Base-by-base conservation (phyloP, 352 stramenopile genomes). In the Globisporangium viniferum region DNA sequence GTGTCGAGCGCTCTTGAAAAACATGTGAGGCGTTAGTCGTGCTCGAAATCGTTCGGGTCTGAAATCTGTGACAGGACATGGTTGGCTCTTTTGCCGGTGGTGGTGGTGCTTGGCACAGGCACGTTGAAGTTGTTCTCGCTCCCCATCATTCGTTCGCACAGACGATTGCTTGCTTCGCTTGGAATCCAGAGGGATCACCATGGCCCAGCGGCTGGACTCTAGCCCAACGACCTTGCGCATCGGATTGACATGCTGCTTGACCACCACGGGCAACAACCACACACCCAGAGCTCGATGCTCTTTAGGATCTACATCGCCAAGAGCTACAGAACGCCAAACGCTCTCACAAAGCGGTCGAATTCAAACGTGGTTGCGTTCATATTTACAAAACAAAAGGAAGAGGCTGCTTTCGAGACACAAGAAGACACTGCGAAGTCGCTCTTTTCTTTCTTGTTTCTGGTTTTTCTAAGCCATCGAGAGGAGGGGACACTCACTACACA, bases 381-480 rank as follows among this genome's bases (percentile, higher is more conserved):
- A 51, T 51, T 51, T 51, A 24, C 24, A 6, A 51, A 22, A 51
- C 36, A 44, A 22, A 51, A 51, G 6, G 18, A 51, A n/a, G 44
- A 51, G 44, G 44, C 44, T 51, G 41, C 14, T 48, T 48, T 22
- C 24, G 44, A 51, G 44, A 51, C 44, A 51, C 44, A 22, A 51
- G 44, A 22, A 51, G 44, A 51, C 18, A 51, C 44, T 14, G 12
- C 44, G 6, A 51, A 51, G 44, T 22, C 18, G 6, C 44, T 51
- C 44, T 59, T n/a, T 35, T 48, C 18, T n/a, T 22, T 59, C 29
- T 29, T 61, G 56, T 48, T 61, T 61, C 29, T 61, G 29, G 14
- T 61, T 61, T 31, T 67, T 67, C 46, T 67, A 67, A 39, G 49
- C 49, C 31, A 61, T 67, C 62, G 53, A 59, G 24, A 36, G 33